phyloP scores from a whole-genome alignment of 768 basidiomycete genomes.

The Macrolepiota dolichaula region DNA sequence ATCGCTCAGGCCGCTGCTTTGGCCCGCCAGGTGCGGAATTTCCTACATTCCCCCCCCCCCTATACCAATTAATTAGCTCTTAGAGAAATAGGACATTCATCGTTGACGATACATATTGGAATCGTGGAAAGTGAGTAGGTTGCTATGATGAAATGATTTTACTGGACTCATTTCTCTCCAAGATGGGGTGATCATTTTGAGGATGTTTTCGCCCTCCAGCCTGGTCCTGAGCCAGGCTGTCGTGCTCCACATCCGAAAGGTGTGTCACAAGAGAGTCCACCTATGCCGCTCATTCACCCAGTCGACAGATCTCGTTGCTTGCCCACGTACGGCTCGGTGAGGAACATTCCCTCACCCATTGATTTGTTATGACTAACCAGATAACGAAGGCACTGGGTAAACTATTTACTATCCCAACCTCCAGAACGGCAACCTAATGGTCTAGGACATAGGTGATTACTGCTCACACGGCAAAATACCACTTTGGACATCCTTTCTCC shows the following conservation, averaged over 20 bases:
- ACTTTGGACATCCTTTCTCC: conserved; percentile 52
- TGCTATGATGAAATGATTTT: background rate
- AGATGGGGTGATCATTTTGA: conserved; percentile 72
- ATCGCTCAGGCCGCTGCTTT: conserved; percentile 66
- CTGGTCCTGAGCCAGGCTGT: conserved; percentile 65
- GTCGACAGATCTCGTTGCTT: conserved; percentile 62
- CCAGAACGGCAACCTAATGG: background rate
- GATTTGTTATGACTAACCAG: conserved; percentile 5
- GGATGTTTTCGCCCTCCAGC: conserved; percentile 46
- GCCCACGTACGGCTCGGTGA: conserved; percentile 65
- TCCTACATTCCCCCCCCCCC: background rate
- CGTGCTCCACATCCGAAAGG: conserved; percentile 60
- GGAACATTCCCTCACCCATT: conserved; percentile 13
- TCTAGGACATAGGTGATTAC: conserved; percentile 46
- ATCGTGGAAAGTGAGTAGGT: conserved; percentile 58
- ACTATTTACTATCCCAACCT: background rate
- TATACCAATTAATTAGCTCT: background rate
- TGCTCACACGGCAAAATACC: conserved; percentile 62
- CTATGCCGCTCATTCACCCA: conserved; percentile 5
- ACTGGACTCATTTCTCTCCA: background rate
- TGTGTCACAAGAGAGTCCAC: conserved; percentile 20
- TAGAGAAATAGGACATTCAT: conserved; percentile 66
- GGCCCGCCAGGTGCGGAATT: conserved; percentile 53
- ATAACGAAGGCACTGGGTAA: conserved; percentile 59
- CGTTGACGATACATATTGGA: conserved; percentile 70